Evolutionary conservation across 768 basidiomycete species (phyloP).

Genomic region (Leccinum longicurvipes): DNA sequence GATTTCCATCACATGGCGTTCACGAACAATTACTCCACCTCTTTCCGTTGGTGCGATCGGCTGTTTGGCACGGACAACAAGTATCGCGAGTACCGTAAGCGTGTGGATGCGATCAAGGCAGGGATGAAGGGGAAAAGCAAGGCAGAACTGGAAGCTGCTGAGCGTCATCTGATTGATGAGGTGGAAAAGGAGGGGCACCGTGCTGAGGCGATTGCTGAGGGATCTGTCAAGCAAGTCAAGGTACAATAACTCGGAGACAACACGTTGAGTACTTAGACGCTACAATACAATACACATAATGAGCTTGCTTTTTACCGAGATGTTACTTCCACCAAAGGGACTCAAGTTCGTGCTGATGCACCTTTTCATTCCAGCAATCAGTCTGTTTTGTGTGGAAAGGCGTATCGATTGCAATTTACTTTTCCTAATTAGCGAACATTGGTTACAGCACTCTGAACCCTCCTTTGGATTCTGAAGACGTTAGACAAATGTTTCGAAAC

Average conservation of each 20-base stretch:
- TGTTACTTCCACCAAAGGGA: no score
- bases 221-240: slow-evolving; percentile 29
- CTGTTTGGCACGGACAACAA: slow-evolving; percentile 88
- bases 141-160: slow-evolving; percentile 52
- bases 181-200: slow-evolving; percentile 70
- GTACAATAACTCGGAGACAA: slow-evolving; percentile 17
- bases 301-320: no score
- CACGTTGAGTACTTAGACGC: no score
- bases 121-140: slow-evolving; percentile 50
- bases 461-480: no score
- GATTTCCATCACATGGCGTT: slow-evolving; percentile 99
- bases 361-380: no score
- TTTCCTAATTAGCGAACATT: no score
- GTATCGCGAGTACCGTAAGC: slow-evolving; percentile 77
- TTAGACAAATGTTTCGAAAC: no score
- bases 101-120: slow-evolving; percentile 59
- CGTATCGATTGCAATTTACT: no score
- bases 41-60: slow-evolving; percentile 92
- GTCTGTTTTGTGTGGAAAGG: no score
- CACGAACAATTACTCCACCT: slow-evolving; percentile 90
- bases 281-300: slow-evolving; percentile 1
- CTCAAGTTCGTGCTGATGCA: no score
- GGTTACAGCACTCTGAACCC: no score
- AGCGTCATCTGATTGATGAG: slow-evolving; percentile 62
- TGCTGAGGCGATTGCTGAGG: slow-evolving; percentile 58